Percentiles rank a stretch among this genome's conserved stretches.
Evolutionary conservation across 2,329 filamentous ascomycete species (phyloP).

Genomic region (Trichophyton benhamiae): DNA sequence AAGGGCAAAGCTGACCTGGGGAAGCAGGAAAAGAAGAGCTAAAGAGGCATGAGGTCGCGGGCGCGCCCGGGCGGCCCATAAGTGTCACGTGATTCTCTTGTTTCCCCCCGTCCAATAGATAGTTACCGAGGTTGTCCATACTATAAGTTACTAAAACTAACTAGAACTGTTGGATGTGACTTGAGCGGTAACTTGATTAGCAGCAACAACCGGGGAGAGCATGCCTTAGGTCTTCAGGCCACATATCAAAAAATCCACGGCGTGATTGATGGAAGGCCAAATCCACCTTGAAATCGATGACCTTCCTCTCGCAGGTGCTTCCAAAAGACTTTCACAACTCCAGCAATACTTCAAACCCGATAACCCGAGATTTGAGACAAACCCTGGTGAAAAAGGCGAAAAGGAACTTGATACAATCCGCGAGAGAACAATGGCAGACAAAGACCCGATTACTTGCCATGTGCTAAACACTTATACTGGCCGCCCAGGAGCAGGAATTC

Average conservation of each 20-base stretch:
- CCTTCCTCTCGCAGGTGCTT: neutral
- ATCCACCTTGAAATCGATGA: neutral
- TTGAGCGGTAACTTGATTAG: too few species aligned
- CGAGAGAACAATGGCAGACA: constrained; percentile 13
- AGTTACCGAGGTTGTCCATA: too few species aligned
- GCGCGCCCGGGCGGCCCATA: too few species aligned
- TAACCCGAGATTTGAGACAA: neutral
- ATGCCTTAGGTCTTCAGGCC: neutral
- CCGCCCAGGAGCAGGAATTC: constrained; percentile 34
- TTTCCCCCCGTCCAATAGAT: too few species aligned
- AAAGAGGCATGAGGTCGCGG: too few species aligned
- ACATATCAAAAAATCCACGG: neutral
- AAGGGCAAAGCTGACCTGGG: too few species aligned
- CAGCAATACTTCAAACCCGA: neutral
- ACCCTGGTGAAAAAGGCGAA: neutral
- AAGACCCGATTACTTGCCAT: constrained; percentile 39
- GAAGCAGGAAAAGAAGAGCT: too few species aligned
- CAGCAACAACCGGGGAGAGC: neutral
- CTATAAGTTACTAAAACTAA: too few species aligned
- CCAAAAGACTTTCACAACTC: neutral
- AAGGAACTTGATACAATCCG: neutral
- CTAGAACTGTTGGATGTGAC: too few species aligned
- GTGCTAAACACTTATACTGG: constrained; percentile 39
- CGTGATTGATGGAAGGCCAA: neutral
- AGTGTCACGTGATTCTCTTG: too few species aligned